Base-by-base conservation (phyloP, 2,329 filamentous ascomycete genomes). In the Tolypocladium pustulatum region DNA sequence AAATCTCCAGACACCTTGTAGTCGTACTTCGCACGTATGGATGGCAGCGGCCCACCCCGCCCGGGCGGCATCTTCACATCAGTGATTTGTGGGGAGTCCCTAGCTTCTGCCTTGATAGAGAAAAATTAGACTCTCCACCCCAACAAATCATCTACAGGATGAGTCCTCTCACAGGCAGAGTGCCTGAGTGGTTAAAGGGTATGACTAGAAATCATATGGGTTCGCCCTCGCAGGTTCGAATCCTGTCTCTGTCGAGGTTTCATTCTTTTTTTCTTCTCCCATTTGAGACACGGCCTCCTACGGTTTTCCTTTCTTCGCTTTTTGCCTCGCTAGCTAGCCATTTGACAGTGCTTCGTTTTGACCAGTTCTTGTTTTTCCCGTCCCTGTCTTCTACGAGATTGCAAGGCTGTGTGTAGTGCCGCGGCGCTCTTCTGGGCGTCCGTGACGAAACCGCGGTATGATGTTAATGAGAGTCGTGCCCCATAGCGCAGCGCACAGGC, bases 221-320 rank as follows among this genome's bases (percentile, higher is more conserved):
- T 64, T 64, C 62, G 62, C 54, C 61, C 62, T 61, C 62, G 57
- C 61, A 64, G 61, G 62, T 64, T 64, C 61, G 61, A 64, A 61
- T 64, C 62, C 61, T 64, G 62, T 63, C 62, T 63, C 61, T 60
- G 62, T 64, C 62, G 62, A 51, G 34, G 15, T 57, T 41, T 41
- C 27, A 32, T 51, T 51, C 25, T 52, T 53, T 57, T 60, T 51
- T n/a, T 34, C 32, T 34, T 34, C 32, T 34, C 9, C 5, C 32
- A 34, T 12, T 12, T 41, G 8, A 8, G 40, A 22, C 4, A 9
- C 32, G 9, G 32, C 32, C 4, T 5, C 32, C 32, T 41, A 32
- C 10, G 53, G 27, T 2, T 36, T 30, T 3, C 12, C 15, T 30
- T 30, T 41, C 43, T 53, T 56, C 53, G n/a, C n/a, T n/a, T n/a